Evolutionary conservation across 1,284 basidiomycete genomes (phyloP), one percentile per base, ranked within the genome.

Genomic region (Vanrija sp.): DNA sequence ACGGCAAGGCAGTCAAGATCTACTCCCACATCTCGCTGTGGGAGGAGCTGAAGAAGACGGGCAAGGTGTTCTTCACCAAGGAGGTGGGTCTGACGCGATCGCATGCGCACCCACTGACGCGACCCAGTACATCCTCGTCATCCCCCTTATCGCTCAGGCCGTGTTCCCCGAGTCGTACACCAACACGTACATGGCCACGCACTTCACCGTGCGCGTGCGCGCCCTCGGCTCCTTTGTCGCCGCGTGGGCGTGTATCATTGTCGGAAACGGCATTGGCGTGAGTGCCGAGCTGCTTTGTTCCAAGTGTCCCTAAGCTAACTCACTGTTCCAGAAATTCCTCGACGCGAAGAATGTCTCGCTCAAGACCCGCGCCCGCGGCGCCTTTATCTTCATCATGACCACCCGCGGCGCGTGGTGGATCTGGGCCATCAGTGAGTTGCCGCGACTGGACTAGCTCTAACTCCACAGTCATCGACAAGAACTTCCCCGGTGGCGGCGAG

Each of bases 401-500:
- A 24, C 31, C 6, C 48, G 25, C 4, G 53, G 53, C 19, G 53
- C 31, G 4, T 55, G 53, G 53, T 55, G 53, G 53, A 44, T 50
- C 18, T 55, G 53, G 53, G 22, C 43, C 4, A 50, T 45, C 23
- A n/a, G 42, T 44, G 10, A n/a, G 42, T 44, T n/a, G n/a, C n/a
- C 15, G 3, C 22, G 7, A 22, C 19, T 14, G 16, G 23, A 16
- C 22, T 25, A 6, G 12, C 31, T 12, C 31, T 14, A 14, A 31
- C 31, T n/a, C 42, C 2, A 9, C 15, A 27, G 45, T 55, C 18
- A 22, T 55, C 3, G n/a, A 50, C 41, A 19, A 48, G 3, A 19
- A 55, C 44, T 55, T 41, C 19, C 48, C 48, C 1, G 12, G 22
- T 23, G 15, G 10, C 18, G 9, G 31, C 31, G 10, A 39, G 4